Percentiles rank a stretch among this genome's conserved stretches.
Conservation (phyloP, 352 stramenopile genomes). For the Phytophthora fragariaefolia region DNA sequence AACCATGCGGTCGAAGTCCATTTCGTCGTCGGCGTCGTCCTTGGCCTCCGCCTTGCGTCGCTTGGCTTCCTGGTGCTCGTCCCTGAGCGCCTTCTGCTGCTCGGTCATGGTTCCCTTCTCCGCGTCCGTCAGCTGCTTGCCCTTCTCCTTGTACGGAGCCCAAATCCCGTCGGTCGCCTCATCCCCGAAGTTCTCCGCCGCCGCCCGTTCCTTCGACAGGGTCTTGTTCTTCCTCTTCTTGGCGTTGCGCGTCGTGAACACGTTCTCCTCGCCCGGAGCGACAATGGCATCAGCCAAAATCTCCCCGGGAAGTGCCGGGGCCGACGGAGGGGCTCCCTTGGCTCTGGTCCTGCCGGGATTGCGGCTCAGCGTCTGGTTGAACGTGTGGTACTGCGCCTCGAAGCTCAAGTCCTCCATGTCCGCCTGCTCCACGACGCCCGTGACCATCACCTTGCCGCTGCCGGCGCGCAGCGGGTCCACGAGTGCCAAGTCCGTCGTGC, state of each 20-base stretch:
- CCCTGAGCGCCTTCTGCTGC: slow-evolving; percentile 55
- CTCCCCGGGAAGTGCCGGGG: slow-evolving; percentile 35
- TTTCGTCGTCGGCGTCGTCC: slow-evolving; percentile 72
- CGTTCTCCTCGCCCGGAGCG: slow-evolving; percentile 28
- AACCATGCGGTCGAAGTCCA: slow-evolving; percentile 90
- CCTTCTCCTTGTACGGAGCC: slow-evolving; percentile 69
- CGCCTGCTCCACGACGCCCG: slow-evolving; percentile 73
- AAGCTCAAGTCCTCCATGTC: slow-evolving; percentile 83
- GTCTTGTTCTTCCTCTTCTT: slow-evolving; percentile 54
- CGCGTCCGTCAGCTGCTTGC: slow-evolving; percentile 45
- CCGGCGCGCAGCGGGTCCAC: slow-evolving; percentile 47
- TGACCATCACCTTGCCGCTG: slow-evolving; percentile 77
- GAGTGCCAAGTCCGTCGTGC: slow-evolving; percentile 11
- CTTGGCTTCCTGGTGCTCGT: slow-evolving; percentile 66
- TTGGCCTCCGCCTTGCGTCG: slow-evolving; percentile 64
- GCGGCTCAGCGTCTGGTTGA: slow-evolving; percentile 55
- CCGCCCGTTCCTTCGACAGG: slow-evolving; percentile 41
- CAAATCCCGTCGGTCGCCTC: slow-evolving; percentile 58
- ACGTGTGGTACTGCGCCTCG: slow-evolving; percentile 82
- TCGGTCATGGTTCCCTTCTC: slow-evolving; percentile 61
- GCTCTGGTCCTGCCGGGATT: slow-evolving; percentile 32
- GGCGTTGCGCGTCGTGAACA: slow-evolving; percentile 48
- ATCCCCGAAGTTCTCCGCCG: slow-evolving; percentile 54
- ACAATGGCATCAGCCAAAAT: slow-evolving; percentile 34
- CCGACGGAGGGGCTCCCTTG: slow-evolving; percentile 35